These are phyloP conservation scores for Periconia digitata DNA, from an alignment of 2,329 filamentous ascomycete species.

Conservation along the genomic window DNA sequence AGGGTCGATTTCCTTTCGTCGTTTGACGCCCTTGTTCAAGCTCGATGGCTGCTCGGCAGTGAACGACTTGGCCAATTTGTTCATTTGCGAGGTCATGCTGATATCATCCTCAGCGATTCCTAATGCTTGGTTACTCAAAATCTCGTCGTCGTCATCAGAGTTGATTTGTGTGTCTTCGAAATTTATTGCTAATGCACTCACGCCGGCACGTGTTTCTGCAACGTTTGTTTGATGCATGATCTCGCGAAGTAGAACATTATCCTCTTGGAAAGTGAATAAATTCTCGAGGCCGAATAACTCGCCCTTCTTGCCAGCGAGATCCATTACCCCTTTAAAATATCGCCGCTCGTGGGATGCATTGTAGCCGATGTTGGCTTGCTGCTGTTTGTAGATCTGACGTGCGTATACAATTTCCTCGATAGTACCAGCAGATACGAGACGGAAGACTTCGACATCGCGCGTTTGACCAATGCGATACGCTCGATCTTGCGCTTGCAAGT, in stretches of 20 bases:
- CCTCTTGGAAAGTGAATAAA: conserved; percentile 77
- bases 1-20: conserved; percentile 63
- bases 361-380: conserved; percentile 97
- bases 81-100: conserved; percentile 60
- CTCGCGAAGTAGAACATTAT: conserved; percentile 81
- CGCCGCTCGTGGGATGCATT: conserved; percentile 87
- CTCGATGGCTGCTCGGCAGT: conserved; percentile 13
- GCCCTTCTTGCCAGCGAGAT: conserved; percentile 77
- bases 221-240: conserved; percentile 99
- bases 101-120: conserved; percentile 31
- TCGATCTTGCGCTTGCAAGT: conserved; percentile 93
- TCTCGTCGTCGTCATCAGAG: conserved; percentile 26
- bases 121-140: conserved; percentile 28
- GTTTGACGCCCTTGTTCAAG: conserved; percentile 33
- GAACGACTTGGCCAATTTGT: conserved; percentile 45
- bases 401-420: conserved; percentile 98
- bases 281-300: conserved; percentile 93
- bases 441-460: conserved; percentile 92
- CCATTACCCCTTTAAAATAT: conserved; percentile 94
- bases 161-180: conserved; percentile 32
- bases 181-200: conserved; percentile 77
- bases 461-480: conserved; percentile 94
- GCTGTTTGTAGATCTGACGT: conserved; percentile 97
- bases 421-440: conserved; percentile 85
- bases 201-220: conserved; percentile 84